Percentiles rank a stretch among this genome's conserved stretches.
These are phyloP conservation scores for Eimeria sp. DNA, from an alignment of 169 alveolate genomes.

Conservation along the genomic window DNA sequence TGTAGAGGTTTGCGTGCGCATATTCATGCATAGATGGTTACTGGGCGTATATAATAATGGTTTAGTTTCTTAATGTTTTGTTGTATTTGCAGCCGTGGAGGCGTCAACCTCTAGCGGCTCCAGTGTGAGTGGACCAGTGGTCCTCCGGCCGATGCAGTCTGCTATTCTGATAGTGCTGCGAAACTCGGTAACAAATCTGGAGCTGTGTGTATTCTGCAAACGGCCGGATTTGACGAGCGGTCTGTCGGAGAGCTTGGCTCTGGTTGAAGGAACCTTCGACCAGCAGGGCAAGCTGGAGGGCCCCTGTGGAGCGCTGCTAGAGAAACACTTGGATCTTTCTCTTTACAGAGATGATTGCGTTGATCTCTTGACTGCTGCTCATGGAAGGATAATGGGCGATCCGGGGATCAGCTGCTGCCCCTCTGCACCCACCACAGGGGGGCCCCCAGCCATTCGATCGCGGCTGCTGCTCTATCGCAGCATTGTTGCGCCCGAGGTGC, in stretches of 20 bases:
- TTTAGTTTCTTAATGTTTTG: neutral
- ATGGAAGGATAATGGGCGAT: conserved; percentile 28
- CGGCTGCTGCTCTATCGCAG: conserved; percentile 64
- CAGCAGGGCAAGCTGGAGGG: conserved; percentile 74
- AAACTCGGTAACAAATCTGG: conserved; percentile 59
- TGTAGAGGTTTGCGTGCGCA: neutral
- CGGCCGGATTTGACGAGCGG: conserved; percentile 46
- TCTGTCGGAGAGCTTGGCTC: conserved; percentile 15
- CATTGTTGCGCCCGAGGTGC: conserved; percentile 23
- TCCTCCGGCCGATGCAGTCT: conserved; percentile 72
- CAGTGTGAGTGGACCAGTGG: conserved; percentile 48
- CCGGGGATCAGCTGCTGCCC: conserved; percentile 55
- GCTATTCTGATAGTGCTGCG: conserved; percentile 78
- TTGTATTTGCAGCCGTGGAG: conserved; percentile 64
- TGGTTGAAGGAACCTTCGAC: conserved; percentile 74
- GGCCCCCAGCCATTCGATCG: conserved; percentile 29
- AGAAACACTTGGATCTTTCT: conserved; percentile 28
- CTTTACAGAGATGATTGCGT: conserved; percentile 63
- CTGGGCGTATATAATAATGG: no score
- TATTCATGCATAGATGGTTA: neutral
- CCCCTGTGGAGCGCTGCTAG: conserved; percentile 64
- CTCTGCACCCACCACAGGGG: neutral
- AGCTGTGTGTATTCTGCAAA: conserved; percentile 63
- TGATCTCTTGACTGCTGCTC: conserved; percentile 52
- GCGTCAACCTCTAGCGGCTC: conserved; percentile 50